These are phyloP conservation scores for Phytophthora agathidicida DNA, from an alignment of 352 stramenopile species.

Conservation along the genomic window DNA sequence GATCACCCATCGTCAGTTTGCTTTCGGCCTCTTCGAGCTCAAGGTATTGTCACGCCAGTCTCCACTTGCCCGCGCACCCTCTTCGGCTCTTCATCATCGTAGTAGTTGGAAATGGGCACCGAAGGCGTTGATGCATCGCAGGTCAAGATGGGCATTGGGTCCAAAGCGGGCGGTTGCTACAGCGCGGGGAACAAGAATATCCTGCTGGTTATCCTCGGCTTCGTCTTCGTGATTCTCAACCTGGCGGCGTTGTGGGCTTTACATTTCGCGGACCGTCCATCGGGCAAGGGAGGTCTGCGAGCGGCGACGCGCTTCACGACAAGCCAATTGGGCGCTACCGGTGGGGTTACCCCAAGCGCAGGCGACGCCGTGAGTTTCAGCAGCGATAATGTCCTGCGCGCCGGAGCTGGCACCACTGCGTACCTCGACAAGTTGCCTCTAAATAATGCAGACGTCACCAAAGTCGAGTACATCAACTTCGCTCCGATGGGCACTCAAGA, in stretches of 20 bases:
- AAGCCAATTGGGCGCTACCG: slow-evolving; percentile 29
- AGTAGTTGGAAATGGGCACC: slow-evolving; percentile 29
- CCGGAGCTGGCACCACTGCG: slow-evolving; percentile 67
- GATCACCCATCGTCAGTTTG: slow-evolving; percentile 21
- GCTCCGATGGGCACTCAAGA: slow-evolving; percentile 43
- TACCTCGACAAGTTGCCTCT: slow-evolving; percentile 57
- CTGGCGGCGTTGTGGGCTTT: slow-evolving; percentile 65
- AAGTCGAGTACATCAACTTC: slow-evolving; percentile 55
- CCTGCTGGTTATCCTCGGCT: slow-evolving; percentile 38
- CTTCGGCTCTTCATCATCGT: too few species aligned
- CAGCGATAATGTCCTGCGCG: slow-evolving; percentile 41
- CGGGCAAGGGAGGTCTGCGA: slow-evolving; percentile 18
- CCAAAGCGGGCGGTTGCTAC: neutral
- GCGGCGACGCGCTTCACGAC: slow-evolving; percentile 51
- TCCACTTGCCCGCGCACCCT: neutral
- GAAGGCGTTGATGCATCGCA: slow-evolving; percentile 53
- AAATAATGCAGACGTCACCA: neutral
- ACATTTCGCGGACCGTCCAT: slow-evolving; percentile 61
- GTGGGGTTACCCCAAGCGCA: slow-evolving; percentile 12
- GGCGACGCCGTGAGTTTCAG: slow-evolving; percentile 53
- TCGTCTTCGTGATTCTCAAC: slow-evolving; percentile 69
- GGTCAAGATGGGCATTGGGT: slow-evolving; percentile 39
- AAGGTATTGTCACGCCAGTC: slow-evolving; percentile 13
- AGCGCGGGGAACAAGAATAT: slow-evolving; percentile 12
- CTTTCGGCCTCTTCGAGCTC: slow-evolving; percentile 26